Evolutionary conservation across 2,329 filamentous ascomycete species (phyloP), one percentile per base, ranked within the genome.

Genomic region (Fusarium nisikadoi): DNA sequence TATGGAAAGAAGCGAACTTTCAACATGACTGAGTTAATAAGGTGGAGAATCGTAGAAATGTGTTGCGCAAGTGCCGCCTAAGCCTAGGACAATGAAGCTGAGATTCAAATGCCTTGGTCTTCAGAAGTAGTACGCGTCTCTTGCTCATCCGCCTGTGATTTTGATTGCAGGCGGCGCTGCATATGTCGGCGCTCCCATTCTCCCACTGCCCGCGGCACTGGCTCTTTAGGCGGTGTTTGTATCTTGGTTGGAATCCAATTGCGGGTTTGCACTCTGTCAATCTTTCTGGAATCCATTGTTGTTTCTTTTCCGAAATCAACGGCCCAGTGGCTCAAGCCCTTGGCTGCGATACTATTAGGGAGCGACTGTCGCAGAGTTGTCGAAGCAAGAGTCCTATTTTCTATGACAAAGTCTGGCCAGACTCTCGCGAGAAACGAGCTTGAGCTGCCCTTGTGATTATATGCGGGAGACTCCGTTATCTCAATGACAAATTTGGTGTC

Each of bases 311-410:
- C 74, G 20, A 75, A 55, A 45, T 78, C 77, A 23, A 80, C 56
- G 20, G 75, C 74, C 86, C 86, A 88, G 70, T 86, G 83, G 29
- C 79, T 79, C 36, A 87, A 76, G 8, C 83, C 85, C 12, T 78
- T 77, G 13, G 78, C 74, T 20, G 79, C 78, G 61, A 85, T 77
- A 38, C 76, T 81, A 11, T 76, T 67, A 2, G 85, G 86, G 29
- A 87, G 75, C 5, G 81, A 80, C 35, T 79, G 78, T 58, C 75
- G 76, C 49, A 88, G 78, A 5, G 81, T 81, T 23, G 78, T 76
- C 13, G 80, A 79, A 29, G 81, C 74, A 59, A 84, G 80, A 19
- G 83, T 81, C 60, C 68, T 67, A 42, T 82, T 70, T 35, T 77
- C 74, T 33, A 78, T 69, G 71, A 77, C 77, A 19, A 75, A 72